phyloP scores from a whole-genome alignment of 2,329 filamentous ascomycete genomes.

The Aspergillus texensis region DNA sequence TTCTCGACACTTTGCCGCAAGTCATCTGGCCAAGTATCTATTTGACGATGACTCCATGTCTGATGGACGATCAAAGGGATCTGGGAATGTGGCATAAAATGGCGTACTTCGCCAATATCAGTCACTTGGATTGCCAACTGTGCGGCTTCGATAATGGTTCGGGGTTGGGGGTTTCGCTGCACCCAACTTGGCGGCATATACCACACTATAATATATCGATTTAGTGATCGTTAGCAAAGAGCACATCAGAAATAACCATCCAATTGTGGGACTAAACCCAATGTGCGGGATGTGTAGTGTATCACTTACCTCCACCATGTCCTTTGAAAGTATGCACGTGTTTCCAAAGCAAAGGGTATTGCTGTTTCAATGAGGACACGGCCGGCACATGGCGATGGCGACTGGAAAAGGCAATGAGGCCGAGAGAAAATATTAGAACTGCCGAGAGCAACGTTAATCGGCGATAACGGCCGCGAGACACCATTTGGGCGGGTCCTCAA shows the following conservation, averaged over 20 bases:
- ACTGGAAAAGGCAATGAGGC: not conserved
- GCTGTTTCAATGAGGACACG: not conserved
- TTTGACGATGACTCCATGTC: constrained; percentile 33
- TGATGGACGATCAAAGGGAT: constrained; percentile 39
- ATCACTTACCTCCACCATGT: not conserved
- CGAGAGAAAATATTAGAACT: not conserved
- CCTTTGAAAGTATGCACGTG: not conserved
- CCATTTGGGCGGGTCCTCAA: not conserved
- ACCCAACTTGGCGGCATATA: not conserved
- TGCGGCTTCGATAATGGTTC: not conserved
- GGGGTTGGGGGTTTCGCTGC: not conserved
- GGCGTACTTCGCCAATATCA: no score
- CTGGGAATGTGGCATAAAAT: constrained; percentile 17
- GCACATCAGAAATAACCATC: not conserved
- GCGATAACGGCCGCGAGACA: not conserved
- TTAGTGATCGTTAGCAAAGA: not conserved
- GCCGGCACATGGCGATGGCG: not conserved
- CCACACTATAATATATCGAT: not conserved
- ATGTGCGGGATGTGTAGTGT: not conserved
- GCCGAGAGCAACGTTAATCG: not conserved
- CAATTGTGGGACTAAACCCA: not conserved
- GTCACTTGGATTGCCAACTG: not conserved
- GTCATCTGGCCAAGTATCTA: constrained; percentile 29
- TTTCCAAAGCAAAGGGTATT: not conserved
- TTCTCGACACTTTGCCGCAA: constrained; percentile 29